Conservation (phyloP, 2,329 filamentous ascomycete genomes). For the Daldinia sp. region DNA sequence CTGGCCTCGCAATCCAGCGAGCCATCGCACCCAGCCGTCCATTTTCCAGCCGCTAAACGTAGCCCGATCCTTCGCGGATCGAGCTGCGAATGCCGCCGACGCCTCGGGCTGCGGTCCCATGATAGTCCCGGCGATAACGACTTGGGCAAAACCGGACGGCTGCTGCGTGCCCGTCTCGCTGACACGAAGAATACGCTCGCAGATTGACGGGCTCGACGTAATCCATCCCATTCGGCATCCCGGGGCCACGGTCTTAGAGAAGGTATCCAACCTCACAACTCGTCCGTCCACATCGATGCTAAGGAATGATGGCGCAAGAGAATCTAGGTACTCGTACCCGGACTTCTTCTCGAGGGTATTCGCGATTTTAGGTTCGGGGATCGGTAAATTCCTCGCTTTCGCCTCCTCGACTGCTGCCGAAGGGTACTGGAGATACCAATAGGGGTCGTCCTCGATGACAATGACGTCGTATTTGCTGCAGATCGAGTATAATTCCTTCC, state of each 20-base stretch:
- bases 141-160: constrained; percentile 90
- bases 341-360: constrained; percentile 57
- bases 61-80: constrained; percentile 62
- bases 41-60: constrained; percentile 76
- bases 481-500: constrained; percentile 82
- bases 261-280: constrained; percentile 90
- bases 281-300: constrained; percentile 86
- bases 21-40: constrained; percentile 91
- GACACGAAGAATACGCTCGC: constrained; percentile 79
- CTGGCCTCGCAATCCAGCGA: constrained; percentile 82
- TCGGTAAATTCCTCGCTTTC: constrained; percentile 58
- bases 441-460: constrained; percentile 94
- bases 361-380: constrained; percentile 51
- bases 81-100: constrained; percentile 57
- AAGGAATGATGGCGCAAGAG: constrained; percentile 84
- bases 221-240: constrained; percentile 93
- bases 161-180: constrained; percentile 84
- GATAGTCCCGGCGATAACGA: constrained; percentile 81
- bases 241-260: constrained; percentile 92
- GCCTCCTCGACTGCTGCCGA: constrained; percentile 69
- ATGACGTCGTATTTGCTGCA: constrained; percentile 88
- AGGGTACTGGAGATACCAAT: constrained; percentile 94
- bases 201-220: constrained; percentile 81
- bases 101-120: constrained; percentile 74
- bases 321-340: constrained; percentile 84